Conservation (phyloP, 2,329 filamentous ascomycete genomes). For the Fusarium oxysporum region DNA sequence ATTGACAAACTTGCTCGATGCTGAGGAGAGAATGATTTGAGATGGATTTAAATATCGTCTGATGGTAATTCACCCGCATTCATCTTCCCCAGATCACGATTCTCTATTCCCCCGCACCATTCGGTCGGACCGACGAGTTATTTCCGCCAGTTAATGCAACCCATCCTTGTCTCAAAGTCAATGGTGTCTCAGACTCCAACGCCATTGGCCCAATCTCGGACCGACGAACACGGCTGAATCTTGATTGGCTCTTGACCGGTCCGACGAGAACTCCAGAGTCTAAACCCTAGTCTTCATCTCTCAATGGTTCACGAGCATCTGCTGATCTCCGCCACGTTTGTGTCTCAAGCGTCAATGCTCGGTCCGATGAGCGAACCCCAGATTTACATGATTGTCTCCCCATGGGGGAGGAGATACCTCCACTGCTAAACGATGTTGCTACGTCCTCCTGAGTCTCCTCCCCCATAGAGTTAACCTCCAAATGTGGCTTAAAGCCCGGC, state of each 20-base stretch:
- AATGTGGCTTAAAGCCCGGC: background rate
- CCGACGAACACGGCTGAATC: background rate
- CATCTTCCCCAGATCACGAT: conserved; percentile 2
- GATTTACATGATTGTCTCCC: conserved; percentile 14
- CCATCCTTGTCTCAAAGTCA: background rate
- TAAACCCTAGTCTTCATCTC: background rate
- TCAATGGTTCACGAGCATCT: background rate
- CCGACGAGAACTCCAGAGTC: conserved; percentile 13
- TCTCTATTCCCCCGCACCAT: background rate
- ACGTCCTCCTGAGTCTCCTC: no score
- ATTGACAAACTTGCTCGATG: accelerated
- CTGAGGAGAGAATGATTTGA: background rate
- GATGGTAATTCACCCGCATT: background rate
- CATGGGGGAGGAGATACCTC: conserved; percentile 12
- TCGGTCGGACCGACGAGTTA: conserved; percentile 28
- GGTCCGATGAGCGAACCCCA: conserved; percentile 24
- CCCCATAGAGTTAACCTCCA: background rate
- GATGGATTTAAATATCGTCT: background rate
- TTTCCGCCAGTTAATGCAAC: background rate
- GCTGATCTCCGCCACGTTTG: background rate
- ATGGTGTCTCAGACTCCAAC: background rate
- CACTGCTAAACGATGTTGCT: no score
- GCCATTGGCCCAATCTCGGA: conserved; percentile 29
- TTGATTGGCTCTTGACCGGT: conserved; percentile 30
- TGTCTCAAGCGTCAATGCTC: background rate